Percentiles rank a stretch among this genome's conserved stretches.
Evolutionary conservation across 1,139 yeast species (phyloP).

Genomic region (Yamadazyma songkhlaensis): DNA sequence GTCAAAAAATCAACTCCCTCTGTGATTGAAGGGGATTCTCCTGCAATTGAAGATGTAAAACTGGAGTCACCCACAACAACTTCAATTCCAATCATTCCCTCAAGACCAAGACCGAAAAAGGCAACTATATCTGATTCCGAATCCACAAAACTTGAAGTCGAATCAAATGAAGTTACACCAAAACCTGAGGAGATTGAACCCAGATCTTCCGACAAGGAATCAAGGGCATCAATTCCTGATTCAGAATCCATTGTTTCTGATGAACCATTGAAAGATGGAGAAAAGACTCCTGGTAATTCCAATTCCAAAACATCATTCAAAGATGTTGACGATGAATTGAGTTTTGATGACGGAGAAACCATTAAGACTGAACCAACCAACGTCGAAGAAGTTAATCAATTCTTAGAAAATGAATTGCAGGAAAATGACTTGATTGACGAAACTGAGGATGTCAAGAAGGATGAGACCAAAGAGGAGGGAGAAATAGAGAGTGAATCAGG

Average conservation of each 20-base stretch:
- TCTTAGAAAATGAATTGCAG: not conserved
- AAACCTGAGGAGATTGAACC: conserved; percentile 1
- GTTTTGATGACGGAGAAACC: conserved; percentile 36
- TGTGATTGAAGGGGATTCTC: not conserved
- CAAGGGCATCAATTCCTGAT: not conserved
- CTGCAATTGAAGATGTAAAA: not conserved
- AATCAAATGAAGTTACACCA: not conserved
- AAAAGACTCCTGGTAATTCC: conserved; percentile 35
- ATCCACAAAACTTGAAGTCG: not conserved
- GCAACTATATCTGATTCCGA: conserved; percentile 6
- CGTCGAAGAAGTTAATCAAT: too few relatives aligned
- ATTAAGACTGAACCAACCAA: not conserved
- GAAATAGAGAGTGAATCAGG: too few relatives aligned
- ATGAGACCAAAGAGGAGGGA: not conserved
- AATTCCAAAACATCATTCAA: conserved; percentile 31
- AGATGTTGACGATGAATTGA: conserved; percentile 22
- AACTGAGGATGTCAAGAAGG: not conserved
- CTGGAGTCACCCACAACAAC: not conserved
- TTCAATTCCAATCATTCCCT: conserved; percentile 4
- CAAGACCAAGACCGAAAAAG: conserved; percentile 5
- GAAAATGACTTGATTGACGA: not conserved
- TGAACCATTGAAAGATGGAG: conserved; percentile 23
- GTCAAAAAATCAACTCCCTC: conserved; percentile 1
- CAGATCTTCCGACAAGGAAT: not conserved
- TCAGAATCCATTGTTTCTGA: too few relatives aligned